A percentile compares a stretch with the other conserved stretches of the same genome.
These are phyloP conservation scores for Epichloe glyceriae DNA, from an alignment of 2,329 filamentous ascomycete species.

Conservation along the genomic window DNA sequence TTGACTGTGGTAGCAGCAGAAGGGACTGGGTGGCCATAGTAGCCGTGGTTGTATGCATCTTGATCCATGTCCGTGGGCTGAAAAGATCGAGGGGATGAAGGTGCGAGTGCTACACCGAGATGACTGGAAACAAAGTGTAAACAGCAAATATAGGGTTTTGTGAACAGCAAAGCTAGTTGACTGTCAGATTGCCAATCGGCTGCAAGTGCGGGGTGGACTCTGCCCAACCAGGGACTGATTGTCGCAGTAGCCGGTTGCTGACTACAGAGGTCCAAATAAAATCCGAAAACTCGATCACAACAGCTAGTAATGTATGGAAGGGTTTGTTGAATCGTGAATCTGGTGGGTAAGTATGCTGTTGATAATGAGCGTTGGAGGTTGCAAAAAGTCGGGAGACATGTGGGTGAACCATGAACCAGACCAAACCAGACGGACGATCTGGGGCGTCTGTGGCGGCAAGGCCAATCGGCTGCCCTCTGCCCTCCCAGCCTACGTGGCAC, in stretches of 20 bases:
- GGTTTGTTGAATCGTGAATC: too few relatives aligned
- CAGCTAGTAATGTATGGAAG: too few relatives aligned
- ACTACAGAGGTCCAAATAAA: neutral
- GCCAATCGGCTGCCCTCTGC: too few relatives aligned
- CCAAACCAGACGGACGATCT: neutral
- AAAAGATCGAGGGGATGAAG: neutral
- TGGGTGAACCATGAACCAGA: neutral
- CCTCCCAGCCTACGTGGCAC: too few relatives aligned
- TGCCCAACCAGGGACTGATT: neutral
- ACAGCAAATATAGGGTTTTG: too few relatives aligned
- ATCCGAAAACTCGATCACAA: neutral
- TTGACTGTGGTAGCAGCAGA: conserved; percentile 25
- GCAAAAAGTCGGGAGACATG: neutral
- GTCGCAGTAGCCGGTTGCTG: too few relatives aligned
- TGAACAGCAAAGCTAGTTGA: too few relatives aligned
- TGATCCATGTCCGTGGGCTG: conserved; percentile 16
- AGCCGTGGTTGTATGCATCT: conserved; percentile 11
- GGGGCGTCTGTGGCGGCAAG: neutral
- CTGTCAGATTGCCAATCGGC: too few relatives aligned
- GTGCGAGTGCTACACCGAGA: too few relatives aligned
- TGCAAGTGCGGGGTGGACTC: neutral
- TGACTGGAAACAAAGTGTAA: too few relatives aligned
- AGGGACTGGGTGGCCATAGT: conserved; percentile 16
- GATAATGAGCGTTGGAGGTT: neutral
- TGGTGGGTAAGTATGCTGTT: neutral